A percentile compares a stretch with the other conserved stretches of the same genome.
Evolutionary conservation across 768 basidiomycete species (phyloP).

Genomic region (Collybia sp.): DNA sequence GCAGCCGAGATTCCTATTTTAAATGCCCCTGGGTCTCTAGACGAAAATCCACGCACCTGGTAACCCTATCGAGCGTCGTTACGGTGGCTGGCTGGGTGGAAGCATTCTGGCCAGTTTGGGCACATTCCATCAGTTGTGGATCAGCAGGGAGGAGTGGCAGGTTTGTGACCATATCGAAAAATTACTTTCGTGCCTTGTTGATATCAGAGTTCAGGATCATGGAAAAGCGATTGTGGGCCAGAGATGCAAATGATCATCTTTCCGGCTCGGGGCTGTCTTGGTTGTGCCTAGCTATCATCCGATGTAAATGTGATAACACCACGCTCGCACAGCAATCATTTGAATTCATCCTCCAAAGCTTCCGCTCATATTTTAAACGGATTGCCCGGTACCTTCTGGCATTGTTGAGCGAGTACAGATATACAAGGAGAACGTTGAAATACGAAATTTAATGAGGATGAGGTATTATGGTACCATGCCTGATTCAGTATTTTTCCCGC

Average conservation of each 20-base stretch:
- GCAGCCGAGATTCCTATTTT: neutral
- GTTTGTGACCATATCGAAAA: slow-evolving; percentile 33
- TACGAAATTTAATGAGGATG: too few species aligned
- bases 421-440: too few species aligned
- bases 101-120: slow-evolving; percentile 93
- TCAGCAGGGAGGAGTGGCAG: slow-evolving; percentile 91
- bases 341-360: too few species aligned
- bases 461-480: too few species aligned
- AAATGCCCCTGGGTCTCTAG: slow-evolving; percentile 25
- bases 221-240: slow-evolving; percentile 80
- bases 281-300: too few species aligned
- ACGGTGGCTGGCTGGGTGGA: slow-evolving; percentile 94
- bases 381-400: too few species aligned
- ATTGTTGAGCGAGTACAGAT: too few species aligned
- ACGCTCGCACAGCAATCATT: too few species aligned
- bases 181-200: neutral
- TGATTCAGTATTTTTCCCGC: neutral
- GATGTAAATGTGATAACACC: too few species aligned
- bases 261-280: too few species aligned
- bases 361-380: too few species aligned
- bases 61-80: slow-evolving; percentile 83
- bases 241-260: slow-evolving; percentile 64
- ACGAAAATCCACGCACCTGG: slow-evolving; percentile 92
- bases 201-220: slow-evolving; percentile 51
- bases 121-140: slow-evolving; percentile 97